Conservation (phyloP, 257 asterid species). For the Vinca minor region DNA sequence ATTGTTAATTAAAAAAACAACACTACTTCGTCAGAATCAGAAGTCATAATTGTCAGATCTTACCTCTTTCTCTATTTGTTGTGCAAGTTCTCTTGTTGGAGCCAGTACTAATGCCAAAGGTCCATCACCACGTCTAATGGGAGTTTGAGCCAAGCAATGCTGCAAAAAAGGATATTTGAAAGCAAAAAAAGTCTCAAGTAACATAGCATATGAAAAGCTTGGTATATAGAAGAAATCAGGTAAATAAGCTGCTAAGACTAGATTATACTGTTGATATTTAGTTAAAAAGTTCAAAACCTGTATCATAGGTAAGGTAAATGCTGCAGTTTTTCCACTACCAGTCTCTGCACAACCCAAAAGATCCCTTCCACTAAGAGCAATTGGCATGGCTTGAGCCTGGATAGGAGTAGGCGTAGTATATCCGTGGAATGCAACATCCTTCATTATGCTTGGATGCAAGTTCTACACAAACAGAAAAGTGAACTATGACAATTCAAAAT, state of each 20-base stretch:
- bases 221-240: neutral
- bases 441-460: slow-evolving; percentile 61
- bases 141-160: slow-evolving; percentile 76
- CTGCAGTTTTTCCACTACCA: slow-evolving; percentile 90
- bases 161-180: slow-evolving; percentile 21
- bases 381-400: slow-evolving; percentile 93
- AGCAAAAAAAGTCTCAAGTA: neutral
- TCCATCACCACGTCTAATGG: slow-evolving; percentile 83
- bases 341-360: slow-evolving; percentile 93
- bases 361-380: slow-evolving; percentile 82
- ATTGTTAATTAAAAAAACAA: neutral
- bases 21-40: neutral
- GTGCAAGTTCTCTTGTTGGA: slow-evolving; percentile 93
- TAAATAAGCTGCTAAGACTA: neutral
- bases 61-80: slow-evolving; percentile 88
- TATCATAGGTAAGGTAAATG: slow-evolving; percentile 78
- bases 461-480: slow-evolving; percentile 32
- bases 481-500: slow-evolving; percentile 6
- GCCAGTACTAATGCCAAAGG: slow-evolving; percentile 83
- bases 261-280: neutral
- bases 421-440: slow-evolving; percentile 69
- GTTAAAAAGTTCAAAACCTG: slow-evolving; percentile 41
- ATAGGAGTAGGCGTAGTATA: slow-evolving; percentile 78
- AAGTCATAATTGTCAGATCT: slow-evolving; percentile 8
- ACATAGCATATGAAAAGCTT: neutral